These are phyloP conservation scores for Psidium friedrichsthalianum DNA, from an alignment of 345 rosid species.

Conservation along the genomic window DNA sequence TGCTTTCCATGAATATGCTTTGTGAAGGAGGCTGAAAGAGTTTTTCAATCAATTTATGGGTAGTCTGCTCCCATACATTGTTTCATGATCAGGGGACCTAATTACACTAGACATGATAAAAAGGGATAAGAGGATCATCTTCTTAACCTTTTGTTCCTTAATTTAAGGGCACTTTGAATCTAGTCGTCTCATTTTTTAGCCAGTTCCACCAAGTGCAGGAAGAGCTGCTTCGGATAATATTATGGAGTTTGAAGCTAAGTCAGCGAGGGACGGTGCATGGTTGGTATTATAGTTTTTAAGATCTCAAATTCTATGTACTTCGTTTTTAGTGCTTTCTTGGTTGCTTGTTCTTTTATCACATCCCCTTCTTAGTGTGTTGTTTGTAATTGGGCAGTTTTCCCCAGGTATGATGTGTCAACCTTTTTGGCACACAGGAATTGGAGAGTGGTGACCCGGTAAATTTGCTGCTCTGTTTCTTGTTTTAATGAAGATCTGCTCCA, in stretches of 20 bases:
- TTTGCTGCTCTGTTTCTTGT: neutral
- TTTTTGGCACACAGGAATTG: constrained; percentile 65
- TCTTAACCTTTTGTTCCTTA: neutral
- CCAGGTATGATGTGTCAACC: constrained; percentile 80
- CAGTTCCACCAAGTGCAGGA: constrained; percentile 43
- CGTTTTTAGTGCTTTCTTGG: neutral
- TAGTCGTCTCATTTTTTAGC: constrained; percentile 3
- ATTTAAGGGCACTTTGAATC: neutral
- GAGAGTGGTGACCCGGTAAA: constrained; percentile 72
- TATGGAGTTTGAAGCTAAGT: constrained; percentile 95
- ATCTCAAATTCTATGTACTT: neutral
- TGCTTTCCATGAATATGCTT: neutral
- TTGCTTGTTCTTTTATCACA: too few species aligned
- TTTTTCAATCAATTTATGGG: neutral
- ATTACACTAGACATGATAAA: neutral
- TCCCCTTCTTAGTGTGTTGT: neutral
- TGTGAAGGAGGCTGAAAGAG: neutral
- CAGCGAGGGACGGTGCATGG: constrained; percentile 99
- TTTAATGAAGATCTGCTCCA: neutral
- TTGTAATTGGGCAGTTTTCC: constrained; percentile 3
- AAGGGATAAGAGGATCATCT: neutral
- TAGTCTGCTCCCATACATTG: neutral
- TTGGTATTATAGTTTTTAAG: constrained; percentile 16
- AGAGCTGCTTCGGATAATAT: constrained; percentile 50
- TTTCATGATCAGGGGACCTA: neutral